Evolutionary conservation across 2,329 filamentous ascomycete genomes (phyloP).

Genomic region (Neocucurbitaria cava): DNA sequence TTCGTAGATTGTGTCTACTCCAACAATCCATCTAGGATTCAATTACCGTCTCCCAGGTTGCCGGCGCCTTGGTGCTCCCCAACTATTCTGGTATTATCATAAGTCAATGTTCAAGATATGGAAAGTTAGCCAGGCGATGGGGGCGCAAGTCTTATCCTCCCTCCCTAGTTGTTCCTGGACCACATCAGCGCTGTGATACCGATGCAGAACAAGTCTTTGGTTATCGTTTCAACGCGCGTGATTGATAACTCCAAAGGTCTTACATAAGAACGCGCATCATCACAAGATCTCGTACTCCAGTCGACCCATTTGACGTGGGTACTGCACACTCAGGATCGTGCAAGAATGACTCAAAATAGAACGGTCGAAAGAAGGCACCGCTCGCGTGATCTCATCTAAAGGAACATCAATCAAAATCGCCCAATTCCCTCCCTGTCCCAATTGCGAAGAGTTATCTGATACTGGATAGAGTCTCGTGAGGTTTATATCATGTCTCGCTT

Average conservation of each 20-base stretch:
- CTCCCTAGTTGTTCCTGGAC: constrained; percentile 4
- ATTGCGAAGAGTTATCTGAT: background rate
- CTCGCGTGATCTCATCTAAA: background rate
- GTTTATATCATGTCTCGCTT: constrained; percentile 8
- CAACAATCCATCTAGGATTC: constrained; percentile 1
- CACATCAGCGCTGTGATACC: constrained; percentile 14
- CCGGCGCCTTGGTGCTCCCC: constrained; percentile 10
- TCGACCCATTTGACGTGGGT: background rate
- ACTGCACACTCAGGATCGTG: background rate
- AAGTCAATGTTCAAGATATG: constrained; percentile 9
- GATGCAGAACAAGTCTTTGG: constrained; percentile 15
- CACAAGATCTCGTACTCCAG: background rate
- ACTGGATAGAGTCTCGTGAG: background rate
- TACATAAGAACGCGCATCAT: background rate
- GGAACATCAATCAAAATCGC: background rate
- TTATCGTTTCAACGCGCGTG: background rate
- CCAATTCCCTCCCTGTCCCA: background rate
- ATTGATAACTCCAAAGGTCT: background rate
- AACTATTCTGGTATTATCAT: background rate
- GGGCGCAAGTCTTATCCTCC: constrained; percentile 12
- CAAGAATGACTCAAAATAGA: background rate
- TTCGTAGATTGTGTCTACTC: too few species aligned
- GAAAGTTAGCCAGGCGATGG: background rate
- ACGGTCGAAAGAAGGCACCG: background rate
- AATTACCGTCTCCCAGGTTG: constrained; percentile 10